phyloP scores from a whole-genome alignment of 2,329 filamentous ascomycete species.

The Neonectria coccinea region DNA sequence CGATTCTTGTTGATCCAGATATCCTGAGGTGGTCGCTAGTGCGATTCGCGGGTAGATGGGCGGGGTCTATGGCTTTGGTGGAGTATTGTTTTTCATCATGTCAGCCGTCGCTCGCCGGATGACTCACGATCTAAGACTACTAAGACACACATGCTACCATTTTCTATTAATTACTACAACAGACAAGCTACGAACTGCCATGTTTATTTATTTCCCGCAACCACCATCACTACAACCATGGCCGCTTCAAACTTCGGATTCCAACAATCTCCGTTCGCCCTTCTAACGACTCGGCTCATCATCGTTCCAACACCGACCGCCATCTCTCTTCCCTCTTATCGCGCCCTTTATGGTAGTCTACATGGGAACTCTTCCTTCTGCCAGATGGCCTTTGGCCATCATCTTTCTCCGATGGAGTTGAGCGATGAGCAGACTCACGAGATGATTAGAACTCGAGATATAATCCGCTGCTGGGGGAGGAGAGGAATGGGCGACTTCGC shows the following conservation, averaged over 20 bases:
- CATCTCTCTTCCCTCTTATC: conserved; percentile 20
- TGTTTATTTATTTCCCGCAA: too few species aligned
- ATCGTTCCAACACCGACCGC: conserved; percentile 34
- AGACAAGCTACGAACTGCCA: too few species aligned
- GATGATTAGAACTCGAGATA: conserved; percentile 21
- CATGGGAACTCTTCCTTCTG: conserved; percentile 31
- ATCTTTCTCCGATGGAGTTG: conserved; percentile 22
- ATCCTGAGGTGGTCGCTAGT: too few species aligned
- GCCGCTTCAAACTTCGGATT: background rate
- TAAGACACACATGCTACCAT: too few species aligned
- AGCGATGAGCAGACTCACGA: conserved; percentile 29
- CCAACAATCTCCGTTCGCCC: background rate
- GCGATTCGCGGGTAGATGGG: too few species aligned
- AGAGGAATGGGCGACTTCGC: conserved; percentile 39
- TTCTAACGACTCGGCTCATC: conserved; percentile 12
- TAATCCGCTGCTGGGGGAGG: conserved; percentile 23
- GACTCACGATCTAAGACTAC: too few species aligned
- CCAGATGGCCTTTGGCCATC: conserved; percentile 29
- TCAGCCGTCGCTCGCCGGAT: too few species aligned
- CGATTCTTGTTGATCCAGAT: conserved; percentile 47
- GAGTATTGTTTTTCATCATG: too few species aligned
- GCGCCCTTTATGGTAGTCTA: conserved; percentile 26
- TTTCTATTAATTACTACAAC: too few species aligned
- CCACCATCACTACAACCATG: background rate
- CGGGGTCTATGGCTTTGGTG: too few species aligned